Base-by-base conservation (phyloP, 225 moss, liverwort and hornwort species). In the Physcomitrium patens region DNA sequence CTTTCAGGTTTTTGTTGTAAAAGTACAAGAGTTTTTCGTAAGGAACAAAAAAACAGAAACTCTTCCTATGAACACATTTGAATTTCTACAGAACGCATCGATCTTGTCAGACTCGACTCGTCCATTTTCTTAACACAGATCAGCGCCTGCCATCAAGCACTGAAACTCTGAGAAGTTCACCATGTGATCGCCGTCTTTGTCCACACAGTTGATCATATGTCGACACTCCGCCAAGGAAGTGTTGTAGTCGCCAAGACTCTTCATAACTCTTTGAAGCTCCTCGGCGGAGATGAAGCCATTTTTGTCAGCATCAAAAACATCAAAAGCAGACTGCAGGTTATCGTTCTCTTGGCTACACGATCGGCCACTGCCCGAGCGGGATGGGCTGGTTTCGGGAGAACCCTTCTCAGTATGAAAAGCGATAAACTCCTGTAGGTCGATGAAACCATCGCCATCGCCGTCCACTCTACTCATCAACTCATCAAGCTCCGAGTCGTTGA, bases 391-490 rank as follows among this genome's bases (percentile, higher is more conserved):
- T 37, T 4, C 31, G 31, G 31, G 31, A 4, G 31, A 1, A 60
- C 82, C 73, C 53, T 69, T 75, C 62, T 70, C 70, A 1, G 71
- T 80, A 28, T 84, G 87, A 44, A 86, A 83, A 27, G 60, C 58
- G 17, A 87, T 67, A 5, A 92, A 90, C 65, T 92, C 89, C 9
- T 67, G 62, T 53, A 87, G 56, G 49, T 86, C 77, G 23, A 92
- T 87, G 64, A 64, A 80, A 17, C 87, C 91, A 70, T 92, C 84
- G 23, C 89, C 91, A 63, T 89, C 81, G 23, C 42, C 67, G 79
- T 89, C 90, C 72, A 80, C 86, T 65, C 50, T 79, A 17, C 52
- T 60, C 67, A 92, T 74, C 22, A 92, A 44, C 63, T 75, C 81
- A 22, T 78, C 72, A 7, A 90, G 76, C 47, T 90, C 90, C 22